Base-by-base conservation (phyloP, 1,284 basidiomycete genomes). In the Ustilago shanxiensis region DNA sequence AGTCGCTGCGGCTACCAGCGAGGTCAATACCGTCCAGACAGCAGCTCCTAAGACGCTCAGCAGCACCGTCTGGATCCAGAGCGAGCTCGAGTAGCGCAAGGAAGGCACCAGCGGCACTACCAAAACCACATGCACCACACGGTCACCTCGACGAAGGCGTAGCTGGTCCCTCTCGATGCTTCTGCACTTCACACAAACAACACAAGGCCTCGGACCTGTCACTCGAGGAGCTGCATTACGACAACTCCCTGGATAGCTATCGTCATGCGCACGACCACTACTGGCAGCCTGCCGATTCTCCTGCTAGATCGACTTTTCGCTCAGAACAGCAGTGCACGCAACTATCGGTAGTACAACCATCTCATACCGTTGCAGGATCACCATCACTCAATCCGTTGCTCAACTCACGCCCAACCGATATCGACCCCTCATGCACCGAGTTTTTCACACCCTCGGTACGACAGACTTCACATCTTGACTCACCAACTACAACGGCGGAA, bases 91-190 rank as follows among this genome's bases (percentile, higher is more conserved):
- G 7, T 45, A 53, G 33, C 6, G 2, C 22, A 14, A n/a, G 14
- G n/a, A 7, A 44, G 57, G 18, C 14, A 18, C 1, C 16, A 1
- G 14, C 16, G n/a, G n/a, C n/a, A n/a, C n/a, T n/a, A n/a, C 28
- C 60, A 37, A 55, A 20, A 3, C 18, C 60, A 18, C 71, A 72
- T 41, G 73, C 69, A 18, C 73, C 73, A 3, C 73, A 76, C 29
- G 58, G 52, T 52, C 44, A 56, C 39, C 31, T 64, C 14, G 52
- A 60, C 9, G 45, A 51, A 20, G 60, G 69, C 16, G 51, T 52
- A 7, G 73, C 74, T 39, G 74, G 74, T 2, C 66, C 74, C 2
- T 77, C 74, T 16, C 61, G 74, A 10, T 77, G 74, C 69, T 77
- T 77, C 10, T 77, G 74, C 45, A 47, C 62, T 3, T 66, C 66